A percentile compares a stretch with the other conserved stretches of the same genome.
These are phyloP conservation scores for Carex arenaria DNA, from an alignment of 202 grass and related monocot species.

Conservation along the genomic window DNA sequence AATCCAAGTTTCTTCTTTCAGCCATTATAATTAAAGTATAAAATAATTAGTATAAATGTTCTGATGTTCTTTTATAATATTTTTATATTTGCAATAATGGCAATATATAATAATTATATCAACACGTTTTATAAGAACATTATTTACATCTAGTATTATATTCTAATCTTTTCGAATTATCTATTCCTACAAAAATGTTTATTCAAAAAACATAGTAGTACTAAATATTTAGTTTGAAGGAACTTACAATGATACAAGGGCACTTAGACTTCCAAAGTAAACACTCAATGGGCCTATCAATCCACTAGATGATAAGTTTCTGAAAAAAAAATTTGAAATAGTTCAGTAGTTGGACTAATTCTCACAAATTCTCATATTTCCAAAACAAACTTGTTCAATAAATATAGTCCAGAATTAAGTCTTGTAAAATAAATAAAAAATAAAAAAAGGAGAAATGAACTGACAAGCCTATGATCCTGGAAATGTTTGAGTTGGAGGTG, in stretches of 20 bases:
- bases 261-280: conserved; percentile 5
- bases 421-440: not conserved
- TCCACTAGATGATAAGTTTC: conserved; percentile 24
- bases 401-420: not conserved
- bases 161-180: too few species aligned
- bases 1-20: too few species aligned
- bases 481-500: not conserved
- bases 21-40: too few species aligned
- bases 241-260: conserved; percentile 5
- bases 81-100: too few species aligned
- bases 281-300: conserved; percentile 11
- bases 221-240: not conserved
- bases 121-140: too few species aligned
- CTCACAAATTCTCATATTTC: not conserved
- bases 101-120: too few species aligned
- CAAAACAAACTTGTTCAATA: not conserved
- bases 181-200: too few species aligned
- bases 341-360: not conserved
- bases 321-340: not conserved
- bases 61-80: too few species aligned
- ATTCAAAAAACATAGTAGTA: not conserved
- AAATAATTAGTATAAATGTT: too few species aligned
- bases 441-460: not conserved
- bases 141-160: too few species aligned
- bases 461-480: conserved; percentile 14